Percentiles rank a stretch among this genome's conserved stretches.
phyloP scores from a whole-genome alignment of 495 filamentous ascomycete species.

The Penicillium ochrochloron region DNA sequence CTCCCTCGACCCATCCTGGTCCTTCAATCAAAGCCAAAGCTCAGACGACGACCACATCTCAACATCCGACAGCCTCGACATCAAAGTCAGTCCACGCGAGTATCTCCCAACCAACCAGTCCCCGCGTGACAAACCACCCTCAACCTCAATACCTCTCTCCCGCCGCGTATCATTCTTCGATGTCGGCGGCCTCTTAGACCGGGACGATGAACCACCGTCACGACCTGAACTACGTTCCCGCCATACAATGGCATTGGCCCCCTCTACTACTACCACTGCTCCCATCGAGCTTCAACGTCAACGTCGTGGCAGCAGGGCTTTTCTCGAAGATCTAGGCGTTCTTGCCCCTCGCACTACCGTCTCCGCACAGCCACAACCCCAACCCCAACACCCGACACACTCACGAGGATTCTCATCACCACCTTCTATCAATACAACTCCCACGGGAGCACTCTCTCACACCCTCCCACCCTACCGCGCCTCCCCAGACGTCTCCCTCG shows the following conservation, averaged over 20 bases:
- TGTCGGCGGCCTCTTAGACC: conserved; percentile 65
- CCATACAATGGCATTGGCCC: conserved; percentile 10
- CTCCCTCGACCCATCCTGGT: conserved; percentile 38
- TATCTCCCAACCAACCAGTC: conserved; percentile 41
- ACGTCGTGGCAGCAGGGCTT: conserved; percentile 53
- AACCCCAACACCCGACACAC: background rate
- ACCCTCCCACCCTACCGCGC: conserved; percentile 31
- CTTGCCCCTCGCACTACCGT: conserved; percentile 25
- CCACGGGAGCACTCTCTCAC: conserved; percentile 9
- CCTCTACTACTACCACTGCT: background rate
- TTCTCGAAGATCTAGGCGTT: conserved; percentile 63
- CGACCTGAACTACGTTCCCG: conserved; percentile 21
- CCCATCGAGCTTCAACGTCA: conserved; percentile 17
- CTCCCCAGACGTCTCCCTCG: conserved; percentile 28
- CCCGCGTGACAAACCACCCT: conserved; percentile 19
- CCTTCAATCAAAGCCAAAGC: conserved; percentile 31
- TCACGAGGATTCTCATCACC: conserved; percentile 10
- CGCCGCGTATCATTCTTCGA: conserved; percentile 70
- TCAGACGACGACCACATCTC: conserved; percentile 38
- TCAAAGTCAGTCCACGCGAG: conserved; percentile 43
- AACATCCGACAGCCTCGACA: conserved; percentile 38
- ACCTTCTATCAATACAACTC: background rate
- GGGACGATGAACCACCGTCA: conserved; percentile 19
- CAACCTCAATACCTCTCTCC: conserved; percentile 26
- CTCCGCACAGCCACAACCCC: background rate